Evolutionary conservation across 139 green algal species (phyloP), one percentile per base, ranked within the genome.

Genomic region (Desmodesmus armatus): DNA sequence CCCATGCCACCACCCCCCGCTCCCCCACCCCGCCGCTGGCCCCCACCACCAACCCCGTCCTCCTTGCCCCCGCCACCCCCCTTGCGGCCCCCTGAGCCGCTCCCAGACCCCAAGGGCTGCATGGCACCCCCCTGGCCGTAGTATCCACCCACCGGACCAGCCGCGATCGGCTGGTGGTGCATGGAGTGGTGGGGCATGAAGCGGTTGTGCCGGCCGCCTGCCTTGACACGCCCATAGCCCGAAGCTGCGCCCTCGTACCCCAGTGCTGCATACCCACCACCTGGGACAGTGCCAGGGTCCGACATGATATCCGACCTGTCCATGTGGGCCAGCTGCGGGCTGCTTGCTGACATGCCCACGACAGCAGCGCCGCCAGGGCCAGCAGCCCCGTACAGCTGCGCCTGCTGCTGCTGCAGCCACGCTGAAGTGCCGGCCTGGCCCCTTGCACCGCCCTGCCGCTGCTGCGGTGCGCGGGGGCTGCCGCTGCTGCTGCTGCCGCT

Each of bases 231-330:
- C 25, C 31, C 29, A 31, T 72, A 39, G 69, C 21, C 40, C 35
- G 35, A 53, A 1, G 27, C 31, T 7, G 6, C 55, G 25, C 76
- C 74, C 51, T 81, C 74, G 41, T 35, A 35, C 6, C 37, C 69
- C 0, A 33, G 49, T 3, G 53, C 39, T 0, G 39, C 69, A 58
- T 55, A 77, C 0, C 69, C 74, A 37, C 51, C 49, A 51, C 76
- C 76, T 3, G 76, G 53, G 31, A 82, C 76, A 31, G 76, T 72
- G 5, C 76, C 76, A 82, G 76, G 76, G n/a, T 82, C 76, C 0
- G 76, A 82, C 76, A 82, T 82, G 5, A 82, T 55, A 25, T 82
- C 76, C 29, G 76, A 71, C 25, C 55, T 19, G 55, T 82, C 76
- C 25, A 73, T 53, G 21, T 55, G 35, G 13, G 40, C 7, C 37